These are phyloP conservation scores for Colletotrichum tamarilloi DNA, from an alignment of 2,329 filamentous ascomycete species.

Conservation along the genomic window DNA sequence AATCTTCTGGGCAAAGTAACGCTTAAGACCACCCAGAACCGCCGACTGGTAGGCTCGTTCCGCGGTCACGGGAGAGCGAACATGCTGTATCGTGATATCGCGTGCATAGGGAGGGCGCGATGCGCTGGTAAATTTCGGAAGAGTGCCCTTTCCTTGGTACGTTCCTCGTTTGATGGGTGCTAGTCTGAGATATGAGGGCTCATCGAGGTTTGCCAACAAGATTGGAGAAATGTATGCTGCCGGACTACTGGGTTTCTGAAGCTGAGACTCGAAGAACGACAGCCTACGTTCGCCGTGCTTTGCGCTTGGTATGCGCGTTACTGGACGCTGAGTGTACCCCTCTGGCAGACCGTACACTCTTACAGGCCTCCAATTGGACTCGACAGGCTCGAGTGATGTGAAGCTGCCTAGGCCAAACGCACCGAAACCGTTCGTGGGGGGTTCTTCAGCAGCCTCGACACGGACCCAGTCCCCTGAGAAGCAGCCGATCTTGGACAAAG, in stretches of 20 bases:
- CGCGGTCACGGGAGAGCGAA: conserved; percentile 88
- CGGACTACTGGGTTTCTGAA: conserved; percentile 68
- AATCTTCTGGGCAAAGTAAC: conserved; percentile 85
- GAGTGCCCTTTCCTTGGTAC: conserved; percentile 62
- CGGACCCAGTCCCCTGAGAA: conserved; percentile 98
- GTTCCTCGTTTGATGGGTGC: conserved; percentile 71
- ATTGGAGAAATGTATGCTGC: conserved; percentile 85
- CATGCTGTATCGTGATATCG: conserved; percentile 88
- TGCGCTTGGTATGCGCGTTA: conserved; percentile 70
- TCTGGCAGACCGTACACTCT: conserved; percentile 92
- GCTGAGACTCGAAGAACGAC: conserved; percentile 77
- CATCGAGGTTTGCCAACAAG: conserved; percentile 85
- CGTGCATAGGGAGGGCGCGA: conserved; percentile 69
- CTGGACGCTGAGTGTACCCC: conserved; percentile 70
- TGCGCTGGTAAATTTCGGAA: conserved; percentile 66
- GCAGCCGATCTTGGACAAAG: conserved; percentile 89
- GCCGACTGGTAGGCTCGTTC: conserved; percentile 88
- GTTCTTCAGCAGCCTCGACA: conserved; percentile 81
- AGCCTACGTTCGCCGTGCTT: conserved; percentile 61
- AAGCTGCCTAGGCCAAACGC: conserved; percentile 76
- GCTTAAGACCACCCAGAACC: conserved; percentile 86
- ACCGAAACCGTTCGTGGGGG: conserved; percentile 74
- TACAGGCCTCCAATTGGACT: conserved; percentile 80
- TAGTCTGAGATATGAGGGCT: conserved; percentile 81
- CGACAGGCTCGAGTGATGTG: conserved; percentile 68